Evolutionary conservation across 129 eudicot genomes (phyloP).

Genomic region (Saposhnikovia divaricata): DNA sequence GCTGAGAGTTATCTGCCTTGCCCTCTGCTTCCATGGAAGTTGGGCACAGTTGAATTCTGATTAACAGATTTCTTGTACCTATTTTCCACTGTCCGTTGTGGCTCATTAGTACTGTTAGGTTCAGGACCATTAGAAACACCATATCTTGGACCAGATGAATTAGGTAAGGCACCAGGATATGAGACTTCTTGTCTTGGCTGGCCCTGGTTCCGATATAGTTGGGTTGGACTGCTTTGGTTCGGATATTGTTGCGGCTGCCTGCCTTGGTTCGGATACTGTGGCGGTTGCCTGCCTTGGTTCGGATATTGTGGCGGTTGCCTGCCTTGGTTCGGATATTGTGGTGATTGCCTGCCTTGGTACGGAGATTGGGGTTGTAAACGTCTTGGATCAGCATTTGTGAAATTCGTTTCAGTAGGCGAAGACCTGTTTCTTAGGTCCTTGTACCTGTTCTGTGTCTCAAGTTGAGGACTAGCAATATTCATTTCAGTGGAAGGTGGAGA

Average conservation of each 20-base stretch:
- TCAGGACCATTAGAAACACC: constrained; percentile 13
- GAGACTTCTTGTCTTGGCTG: constrained; percentile 1
- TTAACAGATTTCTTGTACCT: constrained; percentile 44
- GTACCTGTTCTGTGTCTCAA: too few species aligned
- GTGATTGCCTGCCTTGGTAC: constrained; percentile 8
- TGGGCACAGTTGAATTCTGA: constrained; percentile 13
- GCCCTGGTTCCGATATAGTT: constrained; percentile 12
- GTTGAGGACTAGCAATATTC: not conserved
- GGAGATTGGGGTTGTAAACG: constrained; percentile 8
- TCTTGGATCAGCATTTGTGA: constrained; percentile 4
- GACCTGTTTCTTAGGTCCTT: constrained; percentile 17
- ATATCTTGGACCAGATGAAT: constrained; percentile 5
- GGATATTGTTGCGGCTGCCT: constrained; percentile 4
- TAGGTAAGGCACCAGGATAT: not conserved
- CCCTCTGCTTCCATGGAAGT: constrained; percentile 10
- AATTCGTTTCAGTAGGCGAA: constrained; percentile 8
- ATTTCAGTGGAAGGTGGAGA: constrained; percentile 9
- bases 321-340: constrained; percentile 12
- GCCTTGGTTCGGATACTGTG: constrained; percentile 11
- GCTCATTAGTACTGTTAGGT: not conserved
- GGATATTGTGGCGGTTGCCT: constrained; percentile 10
- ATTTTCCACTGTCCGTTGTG: constrained; percentile 26
- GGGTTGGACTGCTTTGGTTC: not conserved
- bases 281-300: not conserved
- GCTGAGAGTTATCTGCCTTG: not conserved